Evolutionary conservation across 768 basidiomycete genomes (phyloP).

Genomic region (Tylopilus sp.): DNA sequence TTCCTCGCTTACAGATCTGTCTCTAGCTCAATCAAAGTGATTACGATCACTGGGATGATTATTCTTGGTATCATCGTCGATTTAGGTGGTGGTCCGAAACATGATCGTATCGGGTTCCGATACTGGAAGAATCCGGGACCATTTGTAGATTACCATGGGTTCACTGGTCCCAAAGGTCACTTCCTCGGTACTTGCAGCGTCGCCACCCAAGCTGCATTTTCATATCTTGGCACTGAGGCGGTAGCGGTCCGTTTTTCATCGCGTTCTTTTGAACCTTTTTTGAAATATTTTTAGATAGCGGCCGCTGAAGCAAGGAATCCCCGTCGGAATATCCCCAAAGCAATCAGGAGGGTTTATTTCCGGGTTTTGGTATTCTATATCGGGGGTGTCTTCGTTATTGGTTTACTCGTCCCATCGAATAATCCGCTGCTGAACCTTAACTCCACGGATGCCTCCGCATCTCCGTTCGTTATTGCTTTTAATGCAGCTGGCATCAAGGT

Average conservation of each 20-base stretch:
- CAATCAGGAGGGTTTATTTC: slow-evolving; percentile 1
- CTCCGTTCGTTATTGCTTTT: slow-evolving; percentile 2
- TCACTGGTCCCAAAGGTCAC: background rate
- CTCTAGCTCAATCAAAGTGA: slow-evolving; percentile 1
- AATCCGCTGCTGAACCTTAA: slow-evolving; percentile 22
- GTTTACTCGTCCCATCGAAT: slow-evolving; percentile 3
- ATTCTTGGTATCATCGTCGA: slow-evolving; percentile 5
- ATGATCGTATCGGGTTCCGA: slow-evolving; percentile 23
- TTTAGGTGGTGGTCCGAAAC: slow-evolving; percentile 1
- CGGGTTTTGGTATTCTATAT: slow-evolving; percentile 4
- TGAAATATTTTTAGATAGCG: background rate
- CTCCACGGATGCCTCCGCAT: slow-evolving; percentile 14
- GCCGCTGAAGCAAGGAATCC: slow-evolving; percentile 7
- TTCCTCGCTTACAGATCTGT: background rate
- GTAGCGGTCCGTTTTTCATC: background rate
- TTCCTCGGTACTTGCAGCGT: slow-evolving; percentile 4
- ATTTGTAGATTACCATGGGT: background rate
- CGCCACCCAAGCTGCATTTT: slow-evolving; percentile 1
- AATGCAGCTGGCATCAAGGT: background rate
- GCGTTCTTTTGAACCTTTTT: background rate
- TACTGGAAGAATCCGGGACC: slow-evolving; percentile 38
- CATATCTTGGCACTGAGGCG: slow-evolving; percentile 3
- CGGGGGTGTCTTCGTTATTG: slow-evolving; percentile 2
- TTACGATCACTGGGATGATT: background rate
- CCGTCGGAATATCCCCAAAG: slow-evolving; percentile 1